These are phyloP conservation scores for Pezicula neosporulosa DNA, from an alignment of 2,329 filamentous ascomycete species.

Conservation along the genomic window DNA sequence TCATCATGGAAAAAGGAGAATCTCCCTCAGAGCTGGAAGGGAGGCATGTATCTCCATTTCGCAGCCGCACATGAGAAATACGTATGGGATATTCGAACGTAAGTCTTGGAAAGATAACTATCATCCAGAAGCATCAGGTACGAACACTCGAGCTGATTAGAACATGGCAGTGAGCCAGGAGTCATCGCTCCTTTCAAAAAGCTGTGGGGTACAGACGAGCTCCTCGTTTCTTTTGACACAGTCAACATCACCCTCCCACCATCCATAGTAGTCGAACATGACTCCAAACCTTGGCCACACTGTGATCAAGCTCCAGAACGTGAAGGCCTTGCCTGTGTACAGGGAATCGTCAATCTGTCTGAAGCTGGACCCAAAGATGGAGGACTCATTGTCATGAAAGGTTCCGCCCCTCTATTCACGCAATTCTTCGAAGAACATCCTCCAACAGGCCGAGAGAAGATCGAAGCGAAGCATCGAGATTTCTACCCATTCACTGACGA, in stretches of 20 bases:
- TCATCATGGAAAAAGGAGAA: neutral
- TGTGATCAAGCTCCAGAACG: constrained; percentile 33
- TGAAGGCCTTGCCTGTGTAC: constrained; percentile 37
- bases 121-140: neutral
- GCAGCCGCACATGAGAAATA: neutral
- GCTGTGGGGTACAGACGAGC: constrained; percentile 35
- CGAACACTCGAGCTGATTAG: neutral
- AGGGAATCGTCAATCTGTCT: constrained; percentile 38
- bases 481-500: constrained; percentile 17
- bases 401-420: constrained; percentile 21
- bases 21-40: neutral
- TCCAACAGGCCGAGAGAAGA: neutral
- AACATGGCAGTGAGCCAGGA: constrained; percentile 26
- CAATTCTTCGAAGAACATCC: constrained; percentile 18
- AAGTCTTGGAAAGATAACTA: neutral
- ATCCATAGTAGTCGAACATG: neutral
- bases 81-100: neutral
- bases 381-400: constrained; percentile 28
- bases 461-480: constrained; percentile 3
- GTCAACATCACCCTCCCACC: constrained; percentile 35
- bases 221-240: constrained; percentile 41
- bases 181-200: constrained; percentile 35
- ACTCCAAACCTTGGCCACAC: constrained; percentile 31
- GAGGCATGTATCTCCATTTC: neutral
- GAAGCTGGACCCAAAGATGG: constrained; percentile 28